A percentile compares a stretch with the other conserved stretches of the same genome.
These are phyloP conservation scores for Datisca glomerata DNA, from an alignment of 306 rosid genomes.

Conservation along the genomic window DNA sequence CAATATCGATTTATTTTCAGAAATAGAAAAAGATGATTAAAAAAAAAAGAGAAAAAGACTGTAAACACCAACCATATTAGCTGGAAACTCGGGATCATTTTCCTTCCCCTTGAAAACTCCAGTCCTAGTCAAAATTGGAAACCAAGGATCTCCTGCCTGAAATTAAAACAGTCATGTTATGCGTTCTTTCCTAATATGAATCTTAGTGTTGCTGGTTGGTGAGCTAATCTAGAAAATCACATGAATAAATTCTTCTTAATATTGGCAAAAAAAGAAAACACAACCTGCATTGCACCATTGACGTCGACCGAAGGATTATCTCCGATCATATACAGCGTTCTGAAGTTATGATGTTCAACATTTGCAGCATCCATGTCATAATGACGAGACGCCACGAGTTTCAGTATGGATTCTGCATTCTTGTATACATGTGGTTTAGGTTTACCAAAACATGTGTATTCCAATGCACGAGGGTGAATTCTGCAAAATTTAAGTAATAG, in stretches of 20 bases:
- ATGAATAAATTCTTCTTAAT: no score
- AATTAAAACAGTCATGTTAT: no score
- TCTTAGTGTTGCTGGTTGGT: no score
- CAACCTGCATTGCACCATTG: conserved; percentile 69
- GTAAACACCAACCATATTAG: conserved; percentile 20
- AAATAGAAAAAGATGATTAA: not conserved
- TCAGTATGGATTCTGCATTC: conserved; percentile 62
- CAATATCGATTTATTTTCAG: no score
- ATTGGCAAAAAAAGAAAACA: conserved; percentile 8
- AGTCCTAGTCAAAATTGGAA: conserved; percentile 84
- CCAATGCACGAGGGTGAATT: conserved; percentile 39
- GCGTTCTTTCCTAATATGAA: not conserved
- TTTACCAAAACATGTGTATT: conserved; percentile 67
- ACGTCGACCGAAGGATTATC: conserved; percentile 90
- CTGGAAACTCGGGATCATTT: conserved; percentile 42
- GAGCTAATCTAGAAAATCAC: no score
- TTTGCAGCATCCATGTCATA: conserved; percentile 14
- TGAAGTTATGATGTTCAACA: conserved; percentile 26
- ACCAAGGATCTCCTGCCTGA: conserved; percentile 94
- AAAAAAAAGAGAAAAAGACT: not conserved
- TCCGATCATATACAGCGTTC: conserved; percentile 80
- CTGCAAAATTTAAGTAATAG: conserved; percentile 24
- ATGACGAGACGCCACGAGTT: conserved; percentile 18
- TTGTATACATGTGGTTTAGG: conserved; percentile 75
- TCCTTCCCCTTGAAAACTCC: conserved; percentile 87